Evolutionary conservation across 805 yeast genomes (phyloP).

Genomic region (Hermanozyma aechmeae): DNA sequence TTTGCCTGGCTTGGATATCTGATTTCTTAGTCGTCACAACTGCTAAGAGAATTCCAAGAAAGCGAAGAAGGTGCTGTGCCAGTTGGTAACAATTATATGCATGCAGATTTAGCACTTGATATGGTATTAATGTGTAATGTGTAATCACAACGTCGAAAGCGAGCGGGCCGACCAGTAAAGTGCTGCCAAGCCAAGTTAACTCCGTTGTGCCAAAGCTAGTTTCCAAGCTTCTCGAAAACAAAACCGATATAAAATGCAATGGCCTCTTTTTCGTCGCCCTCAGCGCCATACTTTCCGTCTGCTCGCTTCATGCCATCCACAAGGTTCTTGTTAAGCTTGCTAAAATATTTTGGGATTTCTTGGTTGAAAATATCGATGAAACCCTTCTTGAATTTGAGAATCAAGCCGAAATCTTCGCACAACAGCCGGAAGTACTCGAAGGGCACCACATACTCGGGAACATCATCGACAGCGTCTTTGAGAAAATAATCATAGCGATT

Average conservation of each 20-base stretch:
- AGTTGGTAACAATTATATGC: no score
- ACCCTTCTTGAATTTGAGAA: conserved; percentile 61
- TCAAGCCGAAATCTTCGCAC: conserved; percentile 76
- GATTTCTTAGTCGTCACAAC: no score
- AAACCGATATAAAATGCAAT: conserved; percentile 83
- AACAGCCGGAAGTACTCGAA: conserved; percentile 77
- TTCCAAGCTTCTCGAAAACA: conserved; percentile 58
- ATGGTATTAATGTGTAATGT: no score
- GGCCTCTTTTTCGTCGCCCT: conserved; percentile 83
- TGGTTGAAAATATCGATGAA: conserved; percentile 76
- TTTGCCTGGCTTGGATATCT: conserved; percentile 7
- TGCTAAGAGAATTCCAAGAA: no score
- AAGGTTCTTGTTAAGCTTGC: conserved; percentile 48
- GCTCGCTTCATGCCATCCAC: conserved; percentile 61
- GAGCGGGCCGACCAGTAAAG: no score
- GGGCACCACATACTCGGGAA: conserved; percentile 95
- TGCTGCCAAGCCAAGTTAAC: no score
- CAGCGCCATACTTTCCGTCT: conserved; percentile 80
- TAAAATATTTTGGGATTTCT: conserved; percentile 62
- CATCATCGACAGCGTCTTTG: conserved; percentile 91
- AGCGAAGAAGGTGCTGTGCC: no score
- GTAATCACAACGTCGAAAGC: no score
- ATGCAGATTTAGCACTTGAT: no score
- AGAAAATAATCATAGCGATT: conserved; percentile 73
- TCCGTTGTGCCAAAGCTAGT: no score